Evolutionary conservation across 2,329 filamentous ascomycete genomes (phyloP).

Genomic region (Boeremia exigua): DNA sequence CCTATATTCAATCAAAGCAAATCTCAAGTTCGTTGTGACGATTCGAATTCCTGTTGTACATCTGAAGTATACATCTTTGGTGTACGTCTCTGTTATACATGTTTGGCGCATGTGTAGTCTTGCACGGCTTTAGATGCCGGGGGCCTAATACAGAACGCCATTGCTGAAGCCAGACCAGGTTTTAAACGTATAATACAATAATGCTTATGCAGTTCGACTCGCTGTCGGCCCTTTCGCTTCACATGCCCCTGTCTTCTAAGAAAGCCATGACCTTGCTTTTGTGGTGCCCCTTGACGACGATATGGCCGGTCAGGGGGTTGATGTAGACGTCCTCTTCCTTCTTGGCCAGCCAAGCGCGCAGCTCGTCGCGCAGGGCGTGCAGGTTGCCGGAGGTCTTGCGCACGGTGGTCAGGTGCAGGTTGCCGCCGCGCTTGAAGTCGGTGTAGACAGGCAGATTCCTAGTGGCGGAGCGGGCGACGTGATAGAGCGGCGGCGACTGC

Average conservation of each 20-base stretch:
- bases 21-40: no score
- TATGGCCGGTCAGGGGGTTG: conserved; percentile 71
- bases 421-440: conserved; percentile 75
- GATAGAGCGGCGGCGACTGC: conserved; percentile 61
- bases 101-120: neutral
- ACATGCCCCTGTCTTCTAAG: conserved; percentile 27
- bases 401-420: conserved; percentile 73
- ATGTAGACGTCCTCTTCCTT: conserved; percentile 61
- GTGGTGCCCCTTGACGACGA: conserved; percentile 53
- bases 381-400: conserved; percentile 81
- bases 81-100: no score
- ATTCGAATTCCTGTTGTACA: no score
- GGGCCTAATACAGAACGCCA: neutral
- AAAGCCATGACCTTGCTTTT: conserved; percentile 19
- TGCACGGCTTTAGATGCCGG: neutral
- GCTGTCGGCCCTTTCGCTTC: neutral
- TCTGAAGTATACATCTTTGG: no score
- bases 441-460: conserved; percentile 80
- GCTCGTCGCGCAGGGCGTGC: conserved; percentile 66
- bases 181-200: conserved; percentile 18
- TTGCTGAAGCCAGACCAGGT: neutral
- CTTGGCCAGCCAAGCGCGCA: conserved; percentile 66
- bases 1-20: no score
- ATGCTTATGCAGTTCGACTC: neutral
- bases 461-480: conserved; percentile 72